These are phyloP conservation scores for Aspergillus thermomutatus DNA, from an alignment of 2,329 filamentous ascomycete genomes.

Conservation along the genomic window DNA sequence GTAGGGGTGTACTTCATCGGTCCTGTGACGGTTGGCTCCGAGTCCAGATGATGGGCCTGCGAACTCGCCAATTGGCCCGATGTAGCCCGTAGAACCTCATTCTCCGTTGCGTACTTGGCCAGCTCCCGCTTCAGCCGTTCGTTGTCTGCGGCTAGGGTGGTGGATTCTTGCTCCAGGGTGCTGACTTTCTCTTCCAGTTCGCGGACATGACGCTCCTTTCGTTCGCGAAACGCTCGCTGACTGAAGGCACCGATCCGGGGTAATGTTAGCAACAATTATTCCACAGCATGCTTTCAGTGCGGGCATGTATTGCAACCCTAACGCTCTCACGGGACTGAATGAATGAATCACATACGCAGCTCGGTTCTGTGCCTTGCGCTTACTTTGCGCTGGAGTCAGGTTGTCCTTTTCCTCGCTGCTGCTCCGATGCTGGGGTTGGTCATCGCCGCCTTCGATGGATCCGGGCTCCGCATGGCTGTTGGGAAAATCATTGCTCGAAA, in stretches of 20 bases:
- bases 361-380: slow-evolving; percentile 68
- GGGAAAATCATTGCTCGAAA: slow-evolving; percentile 26
- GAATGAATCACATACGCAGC: slow-evolving; percentile 58
- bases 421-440: slow-evolving; percentile 35
- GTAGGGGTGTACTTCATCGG: slow-evolving; percentile 69
- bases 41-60: slow-evolving; percentile 35
- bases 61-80: slow-evolving; percentile 42
- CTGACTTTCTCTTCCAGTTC: slow-evolving; percentile 86
- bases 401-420: slow-evolving; percentile 55
- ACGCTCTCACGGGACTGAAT: background rate
- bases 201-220: slow-evolving; percentile 91
- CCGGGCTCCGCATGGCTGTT: slow-evolving; percentile 21
- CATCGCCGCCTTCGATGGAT: slow-evolving; percentile 29
- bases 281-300: background rate
- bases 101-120: slow-evolving; percentile 81
- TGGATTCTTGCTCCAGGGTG: slow-evolving; percentile 69
- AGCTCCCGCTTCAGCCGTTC: slow-evolving; percentile 80
- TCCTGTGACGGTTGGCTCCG: slow-evolving; percentile 55
- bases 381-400: slow-evolving; percentile 53
- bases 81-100: slow-evolving; percentile 85
- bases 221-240: slow-evolving; percentile 92
- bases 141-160: slow-evolving; percentile 74
- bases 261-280: background rate
- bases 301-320: background rate
- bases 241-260: slow-evolving; percentile 46